These are phyloP conservation scores for Shiraia sp. DNA, from an alignment of 2,329 filamentous ascomycete genomes.

Conservation along the genomic window DNA sequence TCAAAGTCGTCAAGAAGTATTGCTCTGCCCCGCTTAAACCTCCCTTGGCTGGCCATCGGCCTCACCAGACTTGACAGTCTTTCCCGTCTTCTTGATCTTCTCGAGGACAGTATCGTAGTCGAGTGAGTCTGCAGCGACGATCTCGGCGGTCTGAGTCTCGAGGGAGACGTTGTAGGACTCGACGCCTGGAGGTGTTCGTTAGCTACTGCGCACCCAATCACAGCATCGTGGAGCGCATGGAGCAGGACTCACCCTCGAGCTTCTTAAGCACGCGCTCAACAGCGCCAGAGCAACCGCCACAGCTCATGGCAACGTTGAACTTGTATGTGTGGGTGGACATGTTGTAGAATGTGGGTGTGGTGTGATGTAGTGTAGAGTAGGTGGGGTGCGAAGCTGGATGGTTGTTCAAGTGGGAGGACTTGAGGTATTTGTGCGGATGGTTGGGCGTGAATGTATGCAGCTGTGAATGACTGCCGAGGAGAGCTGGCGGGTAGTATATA, in stretches of 20 bases:
- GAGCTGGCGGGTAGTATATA: conserved; percentile 14
- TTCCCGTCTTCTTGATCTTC: conserved; percentile 94
- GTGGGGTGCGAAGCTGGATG: conserved; percentile 2
- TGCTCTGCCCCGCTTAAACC: conserved; percentile 19
- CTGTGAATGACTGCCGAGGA: conserved; percentile 6
- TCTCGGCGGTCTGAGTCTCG: conserved; percentile 79
- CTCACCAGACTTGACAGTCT: conserved; percentile 79
- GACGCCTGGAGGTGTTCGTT: conserved; percentile 65
- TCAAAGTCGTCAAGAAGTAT: conserved; percentile 13
- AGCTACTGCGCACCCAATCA: conserved; percentile 13
- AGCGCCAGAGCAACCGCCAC: conserved; percentile 93
- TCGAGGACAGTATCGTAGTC: conserved; percentile 79
- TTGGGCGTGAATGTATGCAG: not conserved
- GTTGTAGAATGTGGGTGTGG: conserved; percentile 30
- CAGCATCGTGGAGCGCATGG: not conserved
- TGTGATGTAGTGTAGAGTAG: conserved; percentile 3
- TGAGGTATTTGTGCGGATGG: conserved; percentile 4
- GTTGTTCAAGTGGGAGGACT: conserved; percentile 7
- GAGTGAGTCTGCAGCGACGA: conserved; percentile 70
- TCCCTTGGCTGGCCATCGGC: conserved; percentile 61
- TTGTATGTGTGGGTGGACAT: conserved; percentile 84
- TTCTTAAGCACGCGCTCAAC: conserved; percentile 90
- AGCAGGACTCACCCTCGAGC: conserved; percentile 70
- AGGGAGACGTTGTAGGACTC: conserved; percentile 86
- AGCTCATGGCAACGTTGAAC: conserved; percentile 93